These are phyloP conservation scores for Saitozyma podzolica DNA, from an alignment of 768 basidiomycete genomes.

Conservation along the genomic window DNA sequence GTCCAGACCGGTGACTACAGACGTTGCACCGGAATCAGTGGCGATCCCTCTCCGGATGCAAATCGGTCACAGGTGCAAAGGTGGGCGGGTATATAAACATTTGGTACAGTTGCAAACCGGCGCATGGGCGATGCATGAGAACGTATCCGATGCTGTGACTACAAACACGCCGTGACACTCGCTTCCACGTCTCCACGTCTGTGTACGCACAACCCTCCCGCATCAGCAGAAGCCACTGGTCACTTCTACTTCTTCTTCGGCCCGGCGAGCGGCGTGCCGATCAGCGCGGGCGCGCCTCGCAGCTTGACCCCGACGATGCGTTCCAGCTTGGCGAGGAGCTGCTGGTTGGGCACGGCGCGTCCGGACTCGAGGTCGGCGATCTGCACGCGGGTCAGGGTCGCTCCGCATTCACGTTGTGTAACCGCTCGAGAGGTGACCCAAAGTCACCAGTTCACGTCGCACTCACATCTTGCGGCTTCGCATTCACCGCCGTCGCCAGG, in stretches of 20 bases:
- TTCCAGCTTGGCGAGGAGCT: slow-evolving; percentile 87
- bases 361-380: slow-evolving; percentile 76
- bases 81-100: too few species aligned
- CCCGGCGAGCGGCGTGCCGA: slow-evolving; percentile 49
- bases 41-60: too few species aligned
- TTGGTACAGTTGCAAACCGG: too few species aligned
- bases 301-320: slow-evolving; percentile 81
- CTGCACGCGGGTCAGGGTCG: slow-evolving; percentile 16
- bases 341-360: slow-evolving; percentile 79
- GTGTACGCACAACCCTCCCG: too few species aligned
- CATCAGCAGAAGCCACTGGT: not conserved
- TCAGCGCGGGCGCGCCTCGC: slow-evolving; percentile 62
- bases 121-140: too few species aligned
- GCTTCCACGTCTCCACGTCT: too few species aligned
- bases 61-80: too few species aligned
- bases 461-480: slow-evolving; percentile 64
- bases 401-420: too few species aligned
- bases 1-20: too few species aligned
- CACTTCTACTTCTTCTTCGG: slow-evolving; percentile 52
- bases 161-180: too few species aligned
- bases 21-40: too few species aligned
- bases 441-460: not conserved
- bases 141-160: too few species aligned
- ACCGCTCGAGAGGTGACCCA: not conserved
- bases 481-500: slow-evolving; percentile 86